Evolutionary conservation across 2,329 filamentous ascomycete species (phyloP).

Genomic region (Madurella mycetomatis): DNA sequence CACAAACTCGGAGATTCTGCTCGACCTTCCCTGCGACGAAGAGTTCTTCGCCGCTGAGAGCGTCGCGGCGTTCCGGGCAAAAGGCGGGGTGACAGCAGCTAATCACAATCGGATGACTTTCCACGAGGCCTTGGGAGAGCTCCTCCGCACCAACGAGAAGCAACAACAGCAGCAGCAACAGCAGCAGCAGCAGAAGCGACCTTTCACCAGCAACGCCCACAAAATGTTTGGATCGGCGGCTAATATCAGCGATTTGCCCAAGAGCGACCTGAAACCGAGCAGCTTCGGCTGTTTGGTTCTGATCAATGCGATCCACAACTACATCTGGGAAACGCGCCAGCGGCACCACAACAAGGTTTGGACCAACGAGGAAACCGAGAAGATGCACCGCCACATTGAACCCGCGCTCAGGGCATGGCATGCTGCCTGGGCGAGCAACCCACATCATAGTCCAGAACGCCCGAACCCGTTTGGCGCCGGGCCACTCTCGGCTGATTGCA

Average conservation of each 20-base stretch:
- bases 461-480: conserved; percentile 79
- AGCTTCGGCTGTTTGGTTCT: conserved; percentile 88
- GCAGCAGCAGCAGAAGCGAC: conserved; percentile 44
- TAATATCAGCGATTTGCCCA: conserved; percentile 46
- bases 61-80: conserved; percentile 72
- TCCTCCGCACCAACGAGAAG: conserved; percentile 71
- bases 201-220: conserved; percentile 35
- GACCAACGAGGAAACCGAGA: conserved; percentile 89
- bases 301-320: conserved; percentile 94
- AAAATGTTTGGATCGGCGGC: conserved; percentile 46
- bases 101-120: conserved; percentile 72
- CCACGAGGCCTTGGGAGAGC: conserved; percentile 71
- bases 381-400: conserved; percentile 93
- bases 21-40: conserved; percentile 90
- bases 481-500: conserved; percentile 82
- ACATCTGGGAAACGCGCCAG: conserved; percentile 96
- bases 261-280: conserved; percentile 70
- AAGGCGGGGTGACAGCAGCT: conserved; percentile 66
- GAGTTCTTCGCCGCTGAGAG: conserved; percentile 82
- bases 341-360: conserved; percentile 82
- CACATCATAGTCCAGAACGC: conserved; percentile 75
- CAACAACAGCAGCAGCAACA: conserved; percentile 55
- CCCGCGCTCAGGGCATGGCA: conserved; percentile 94
- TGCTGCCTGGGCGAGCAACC: conserved; percentile 82
- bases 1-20: conserved; percentile 86